Percentiles rank a stretch among this genome's conserved stretches.
Evolutionary conservation across 2,329 filamentous ascomycete species (phyloP).

Genomic region (Myriosclerotinia duriaeana): DNA sequence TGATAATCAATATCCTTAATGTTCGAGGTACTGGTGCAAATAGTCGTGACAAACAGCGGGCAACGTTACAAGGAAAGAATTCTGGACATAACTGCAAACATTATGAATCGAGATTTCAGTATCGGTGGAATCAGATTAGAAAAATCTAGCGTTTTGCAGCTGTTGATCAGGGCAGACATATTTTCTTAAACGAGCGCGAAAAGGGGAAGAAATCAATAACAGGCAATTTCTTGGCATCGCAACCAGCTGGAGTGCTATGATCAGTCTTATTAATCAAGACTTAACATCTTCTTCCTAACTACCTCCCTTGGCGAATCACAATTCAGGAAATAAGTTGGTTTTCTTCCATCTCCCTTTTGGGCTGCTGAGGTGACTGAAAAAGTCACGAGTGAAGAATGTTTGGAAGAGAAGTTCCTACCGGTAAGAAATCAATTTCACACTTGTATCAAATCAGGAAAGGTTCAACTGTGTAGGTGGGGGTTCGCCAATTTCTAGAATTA

Average conservation of each 20-base stretch:
- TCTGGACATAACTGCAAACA: no score
- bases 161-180: no score
- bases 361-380: neutral
- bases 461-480: constrained; percentile 1
- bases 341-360: neutral
- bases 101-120: no score
- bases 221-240: neutral
- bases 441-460: neutral
- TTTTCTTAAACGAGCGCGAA: no score
- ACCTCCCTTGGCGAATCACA: neutral
- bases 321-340: neutral
- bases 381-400: neutral
- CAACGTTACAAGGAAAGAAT: no score
- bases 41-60: neutral
- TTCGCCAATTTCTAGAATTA: neutral
- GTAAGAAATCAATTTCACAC: neutral
- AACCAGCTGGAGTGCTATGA: neutral
- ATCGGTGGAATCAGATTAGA: no score
- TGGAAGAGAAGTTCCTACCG: neutral
- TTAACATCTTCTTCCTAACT: neutral
- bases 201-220: no score
- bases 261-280: neutral
- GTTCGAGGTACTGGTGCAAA: neutral
- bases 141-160: no score
- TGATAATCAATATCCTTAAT: neutral